phyloP scores from a whole-genome alignment of 1,139 yeast species.

The Candida sanyaensis region DNA sequence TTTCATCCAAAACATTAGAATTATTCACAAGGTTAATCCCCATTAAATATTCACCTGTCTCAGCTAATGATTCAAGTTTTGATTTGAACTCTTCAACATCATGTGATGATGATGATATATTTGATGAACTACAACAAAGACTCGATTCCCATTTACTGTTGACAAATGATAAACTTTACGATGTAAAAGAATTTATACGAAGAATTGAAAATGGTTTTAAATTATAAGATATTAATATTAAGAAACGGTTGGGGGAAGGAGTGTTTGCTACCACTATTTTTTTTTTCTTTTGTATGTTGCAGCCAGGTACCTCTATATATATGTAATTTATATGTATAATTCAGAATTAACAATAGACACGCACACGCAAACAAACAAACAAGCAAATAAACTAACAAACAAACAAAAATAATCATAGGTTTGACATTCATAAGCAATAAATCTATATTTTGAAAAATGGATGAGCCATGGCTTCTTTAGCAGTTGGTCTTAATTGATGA shows the following conservation, averaged over 20 bases:
- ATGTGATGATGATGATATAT: constrained; percentile 15
- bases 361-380: background rate
- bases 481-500: constrained; percentile 74
- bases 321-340: background rate
- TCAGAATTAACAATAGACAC: too few species aligned
- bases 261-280: background rate
- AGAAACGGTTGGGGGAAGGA: background rate
- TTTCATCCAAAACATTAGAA: constrained; percentile 13
- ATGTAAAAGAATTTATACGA: constrained; percentile 24
- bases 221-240: background rate
- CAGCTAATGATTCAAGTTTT: constrained; percentile 17
- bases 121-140: constrained; percentile 10
- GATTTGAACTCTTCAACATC: constrained; percentile 14
- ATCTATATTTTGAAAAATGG: constrained; percentile 43
- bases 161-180: constrained; percentile 27
- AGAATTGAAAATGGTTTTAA: constrained; percentile 27
- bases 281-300: background rate
- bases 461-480: constrained; percentile 72
- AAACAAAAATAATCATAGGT: too few species aligned
- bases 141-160: constrained; percentile 17
- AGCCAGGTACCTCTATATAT: background rate
- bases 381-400: too few species aligned
- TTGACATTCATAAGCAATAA: too few species aligned
- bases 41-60: constrained; percentile 15
- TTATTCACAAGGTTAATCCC: constrained; percentile 19